phyloP scores from a whole-genome alignment of 305 asterid species.

The Solanum chacoense region DNA sequence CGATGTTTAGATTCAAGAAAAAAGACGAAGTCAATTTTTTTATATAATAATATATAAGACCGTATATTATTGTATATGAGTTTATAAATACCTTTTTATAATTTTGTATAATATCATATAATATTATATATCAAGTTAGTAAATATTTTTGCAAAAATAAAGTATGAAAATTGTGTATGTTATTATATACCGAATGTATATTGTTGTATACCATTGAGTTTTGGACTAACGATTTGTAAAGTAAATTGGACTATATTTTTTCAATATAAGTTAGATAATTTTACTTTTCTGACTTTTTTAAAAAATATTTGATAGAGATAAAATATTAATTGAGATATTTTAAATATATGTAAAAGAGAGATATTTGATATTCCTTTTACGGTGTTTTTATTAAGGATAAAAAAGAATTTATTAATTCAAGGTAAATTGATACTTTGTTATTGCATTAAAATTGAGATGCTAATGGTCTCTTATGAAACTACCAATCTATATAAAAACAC shows the following conservation, averaged over 20 bases:
- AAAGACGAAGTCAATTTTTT: no score
- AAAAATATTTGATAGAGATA: not conserved
- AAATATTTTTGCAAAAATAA: no score
- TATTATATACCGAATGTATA: not conserved
- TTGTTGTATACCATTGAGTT: not conserved
- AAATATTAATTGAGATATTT: no score
- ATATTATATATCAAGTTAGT: not conserved
- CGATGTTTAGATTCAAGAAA: no score
- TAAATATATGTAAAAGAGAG: not conserved
- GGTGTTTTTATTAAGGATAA: not conserved
- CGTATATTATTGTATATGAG: no score
- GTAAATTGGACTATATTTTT: not conserved
- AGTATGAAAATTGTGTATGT: not conserved
- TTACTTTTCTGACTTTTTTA: not conserved
- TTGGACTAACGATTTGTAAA: not conserved
- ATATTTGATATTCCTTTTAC: not conserved
- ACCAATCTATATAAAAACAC: not conserved
- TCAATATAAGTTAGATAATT: not conserved
- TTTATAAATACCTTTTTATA: no score
- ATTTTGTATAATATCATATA: no score
- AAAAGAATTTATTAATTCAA: no score
- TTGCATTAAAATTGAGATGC: not conserved
- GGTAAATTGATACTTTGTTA: not conserved
- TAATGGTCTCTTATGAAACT: no score
- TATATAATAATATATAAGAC: no score